Evolutionary conservation across 164 flowering plant species (phyloP), one percentile per base, ranked within the genome.

Genomic region (Berberis thunbergii): DNA sequence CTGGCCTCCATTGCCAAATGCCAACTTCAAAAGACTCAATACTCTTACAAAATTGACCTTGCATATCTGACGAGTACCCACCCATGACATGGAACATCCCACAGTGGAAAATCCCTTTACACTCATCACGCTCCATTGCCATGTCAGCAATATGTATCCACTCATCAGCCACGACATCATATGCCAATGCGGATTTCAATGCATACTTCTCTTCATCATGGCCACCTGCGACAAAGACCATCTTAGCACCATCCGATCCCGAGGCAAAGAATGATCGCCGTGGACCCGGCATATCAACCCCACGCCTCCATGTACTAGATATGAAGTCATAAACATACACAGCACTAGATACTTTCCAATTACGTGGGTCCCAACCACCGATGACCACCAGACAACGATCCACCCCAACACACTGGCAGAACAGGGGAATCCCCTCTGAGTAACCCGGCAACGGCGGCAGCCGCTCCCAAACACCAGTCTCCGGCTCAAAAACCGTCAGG

Each of bases 191-290:
- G 26, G 86, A 52, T 2, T 54, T 75, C 75, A 84, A 12, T n/a
- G 96, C 96, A 77, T 86, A 88, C 75, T 91, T 91, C 65, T 66
- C 73, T 77, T 81, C 84, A 60, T 91, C 98, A 73, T 91, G 97
- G 1, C 96, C 97, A 11, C 96, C 96, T 1, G 91, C 97, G 4
- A 86, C 81, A 38, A 63, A 75, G 0, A 91, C 71, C 50, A 64
- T 65, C 26, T 26, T 26, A 26, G 0, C 26, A 40, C 85, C 89
- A 4, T 67, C 80, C 3, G 43, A 4, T 2, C 76, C 81, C 0
- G 80, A 84, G 2, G 54, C 86, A 71, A 86, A 91, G 69, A 91
- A 86, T 4, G 97, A 84, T 62, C 90, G 72, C 11, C 71, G 76
- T 56, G 70, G 66, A 26, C 26, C 26, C 39, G 88, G 86, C 93